These are phyloP conservation scores for Venturia effusa DNA, from an alignment of 2,329 filamentous ascomycete species.

Conservation along the genomic window DNA sequence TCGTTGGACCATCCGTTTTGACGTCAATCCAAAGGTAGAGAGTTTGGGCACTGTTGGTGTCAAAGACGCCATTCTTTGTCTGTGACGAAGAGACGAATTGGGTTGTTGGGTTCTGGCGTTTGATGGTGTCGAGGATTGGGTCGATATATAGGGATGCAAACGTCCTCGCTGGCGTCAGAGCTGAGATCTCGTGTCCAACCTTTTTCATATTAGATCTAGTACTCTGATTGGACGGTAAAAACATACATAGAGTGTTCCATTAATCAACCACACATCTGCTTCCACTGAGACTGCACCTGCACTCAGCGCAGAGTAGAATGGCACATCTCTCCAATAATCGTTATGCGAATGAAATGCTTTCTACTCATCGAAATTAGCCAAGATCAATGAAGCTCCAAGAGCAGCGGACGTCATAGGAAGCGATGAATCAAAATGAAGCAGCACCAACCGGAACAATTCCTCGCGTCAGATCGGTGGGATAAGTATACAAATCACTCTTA, in stretches of 20 bases:
- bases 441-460: conserved; percentile 43
- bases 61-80: conserved; percentile 50
- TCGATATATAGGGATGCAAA: conserved; percentile 48
- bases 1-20: conserved; percentile 46
- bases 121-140: conserved; percentile 45
- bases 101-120: conserved; percentile 44
- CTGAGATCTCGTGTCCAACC: conserved; percentile 45
- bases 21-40: conserved; percentile 55
- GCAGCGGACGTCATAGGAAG: too few relatives aligned
- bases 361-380: conserved; percentile 16
- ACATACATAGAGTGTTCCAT: conserved; percentile 42
- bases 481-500: conserved; percentile 41
- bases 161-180: conserved; percentile 42
- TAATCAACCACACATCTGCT: conserved; percentile 50
- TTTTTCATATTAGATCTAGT: conserved; percentile 16
- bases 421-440: conserved; percentile 7
- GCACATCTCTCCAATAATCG: conserved; percentile 44
- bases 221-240: not conserved
- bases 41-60: conserved; percentile 44
- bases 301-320: conserved; percentile 42
- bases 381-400: too few relatives aligned
- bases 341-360: conserved; percentile 48
- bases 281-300: conserved; percentile 48
- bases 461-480: conserved; percentile 51
- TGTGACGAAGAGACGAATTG: conserved; percentile 33